Base-by-base conservation (phyloP, 2,329 filamentous ascomycete genomes). In the Epichloe festucae region DNA sequence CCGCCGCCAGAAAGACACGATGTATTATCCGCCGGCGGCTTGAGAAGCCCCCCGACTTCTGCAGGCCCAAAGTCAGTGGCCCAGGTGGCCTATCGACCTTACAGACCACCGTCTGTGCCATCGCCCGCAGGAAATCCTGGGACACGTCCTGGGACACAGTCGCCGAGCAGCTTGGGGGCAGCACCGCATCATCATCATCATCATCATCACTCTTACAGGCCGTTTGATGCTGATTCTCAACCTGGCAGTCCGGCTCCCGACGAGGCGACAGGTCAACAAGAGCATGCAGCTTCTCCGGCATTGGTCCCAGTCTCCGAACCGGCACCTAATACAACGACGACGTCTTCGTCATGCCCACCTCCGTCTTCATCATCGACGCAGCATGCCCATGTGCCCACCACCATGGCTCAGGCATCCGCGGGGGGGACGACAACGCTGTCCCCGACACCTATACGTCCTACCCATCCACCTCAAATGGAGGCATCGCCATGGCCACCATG, bases 71-170 rank as follows among this genome's bases (percentile, higher is more conserved):
- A 49, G 23, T 1, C 47, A 19, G 15, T 14, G n/a, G 21, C n/a
- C 5, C 47, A 49, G 35, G 45, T 41, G 19, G 52, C 62, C 34
- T 67, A 65, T 46, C 58, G 60, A 39, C 65, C 63, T 1, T 66
- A 65, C 35, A 57, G 60, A 42, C 63, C 60, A 7, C 53, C 57
- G 17, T 57, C 59, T 14, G 52, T 52, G n/a, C 41, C 42, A 5
- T 46, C 49, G 27, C 31, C 23, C 5, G 14, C 34, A 15, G 27
- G 19, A 14, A n/a, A 35, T 5, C 34, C 31, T 10, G 19, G 5
- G 6, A 4, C 40, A 14, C 48, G 35, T 5, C 34, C 31, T 10
- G 19, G 5, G 6, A 4, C 40, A 14, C 48, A 38, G 42, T 31
- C 40, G 23, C 35, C 48, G 8, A 40, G 17, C 27, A 10, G 17